Evolutionary conservation across 2,329 filamentous ascomycete species (phyloP), one percentile per base, ranked within the genome.

Genomic region (Trichocomaceae sp.): DNA sequence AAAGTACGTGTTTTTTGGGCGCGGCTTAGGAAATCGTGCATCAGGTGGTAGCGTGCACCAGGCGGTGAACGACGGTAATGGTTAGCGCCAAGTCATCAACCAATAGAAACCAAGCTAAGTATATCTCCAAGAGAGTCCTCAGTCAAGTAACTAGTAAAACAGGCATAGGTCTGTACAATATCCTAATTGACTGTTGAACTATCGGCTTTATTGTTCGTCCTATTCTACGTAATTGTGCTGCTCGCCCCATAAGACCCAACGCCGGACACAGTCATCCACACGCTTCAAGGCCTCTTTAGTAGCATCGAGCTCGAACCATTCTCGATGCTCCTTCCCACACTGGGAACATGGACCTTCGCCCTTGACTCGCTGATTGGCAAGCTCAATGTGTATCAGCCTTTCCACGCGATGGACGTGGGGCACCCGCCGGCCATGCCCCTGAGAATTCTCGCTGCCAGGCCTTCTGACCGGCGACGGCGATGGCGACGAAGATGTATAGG

Each of bases 301-400:
- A 0, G 88, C 88, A 58, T 88, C 83, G 1, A 96, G 84, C 72
- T 95, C 88, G 68, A 99, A 99, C 92, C 92, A 99, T 74, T 99
- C 93, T 51, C 86, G 78, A 70, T 99, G 93, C 63, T 90, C 85
- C 65, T 84, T 85, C 1, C 90, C 90, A 66, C 93, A 99, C 1
- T 83, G 80, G 4, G 78, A 77, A 64, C 93, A 99, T 51, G 81
- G 81, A 17, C 69, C 83, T 72, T 54, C 74, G 71, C 63, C 79
- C 74, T 78, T 83, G 56, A 73, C 84, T 70, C 70, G 74, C 61
- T 78, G 72, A 41, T 77, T 78, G 5, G 78, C 78, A n/a, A 97
- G 79, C 73, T 99, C 93, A 13, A 97, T 76, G 69, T 99, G 93
- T 45, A 97, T 86, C 56, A 99, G 73, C 23, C 90, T 79, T 75